These are phyloP conservation scores for Deakozyma indianensis DNA, from an alignment of 805 yeast genomes.

Conservation along the genomic window DNA sequence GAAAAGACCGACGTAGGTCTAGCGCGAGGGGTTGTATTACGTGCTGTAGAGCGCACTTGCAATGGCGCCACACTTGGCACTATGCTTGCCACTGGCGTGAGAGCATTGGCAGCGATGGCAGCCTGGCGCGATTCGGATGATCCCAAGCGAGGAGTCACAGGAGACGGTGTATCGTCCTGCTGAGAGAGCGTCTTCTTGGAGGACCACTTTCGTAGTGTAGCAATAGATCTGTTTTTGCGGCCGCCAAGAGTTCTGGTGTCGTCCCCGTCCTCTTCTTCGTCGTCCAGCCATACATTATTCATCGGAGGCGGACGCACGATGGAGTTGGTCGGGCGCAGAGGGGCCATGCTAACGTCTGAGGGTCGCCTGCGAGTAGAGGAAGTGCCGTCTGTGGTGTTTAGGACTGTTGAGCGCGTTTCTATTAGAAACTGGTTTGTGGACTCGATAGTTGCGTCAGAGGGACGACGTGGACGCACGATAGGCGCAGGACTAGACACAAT, in stretches of 20 bases:
- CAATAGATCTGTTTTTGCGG: background rate
- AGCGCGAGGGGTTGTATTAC: background rate
- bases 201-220: background rate
- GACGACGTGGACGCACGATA: background rate
- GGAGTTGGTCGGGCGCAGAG: background rate
- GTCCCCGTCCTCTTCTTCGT: slow-evolving; percentile 4
- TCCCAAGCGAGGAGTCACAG: background rate
- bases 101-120: background rate
- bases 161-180: background rate
- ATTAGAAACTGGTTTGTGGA: background rate
- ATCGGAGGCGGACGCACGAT: slow-evolving; percentile 12
- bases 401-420: background rate
- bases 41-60: background rate
- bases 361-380: background rate
- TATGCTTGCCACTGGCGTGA: background rate
- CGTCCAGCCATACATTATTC: slow-evolving; percentile 15
- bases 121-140: background rate
- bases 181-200: background rate
- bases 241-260: background rate
- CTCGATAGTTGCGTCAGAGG: background rate
- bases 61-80: background rate
- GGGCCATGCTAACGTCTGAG: background rate
- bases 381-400: background rate
- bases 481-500: background rate
- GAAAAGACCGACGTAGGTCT: background rate